Percentiles rank a stretch among this genome's conserved stretches.
Conservation (phyloP, 2,329 filamentous ascomycete species). For the Calcarisporium arbuscula region DNA sequence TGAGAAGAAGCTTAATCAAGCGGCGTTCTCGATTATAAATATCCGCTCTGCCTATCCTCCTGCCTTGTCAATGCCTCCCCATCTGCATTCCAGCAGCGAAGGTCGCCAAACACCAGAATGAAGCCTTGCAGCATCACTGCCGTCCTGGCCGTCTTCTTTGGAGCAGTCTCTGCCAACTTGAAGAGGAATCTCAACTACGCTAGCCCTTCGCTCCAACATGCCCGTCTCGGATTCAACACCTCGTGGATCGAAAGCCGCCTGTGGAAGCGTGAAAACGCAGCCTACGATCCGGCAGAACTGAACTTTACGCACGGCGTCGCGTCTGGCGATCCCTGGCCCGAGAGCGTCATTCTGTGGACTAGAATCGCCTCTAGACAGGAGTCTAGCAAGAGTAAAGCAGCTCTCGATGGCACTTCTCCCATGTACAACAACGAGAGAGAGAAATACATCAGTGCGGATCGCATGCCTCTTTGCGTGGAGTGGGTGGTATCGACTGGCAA, state of each 20-base stretch:
- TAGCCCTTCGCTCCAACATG: constrained; percentile 59
- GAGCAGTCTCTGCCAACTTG: constrained; percentile 8
- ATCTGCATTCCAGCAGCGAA: too few relatives aligned
- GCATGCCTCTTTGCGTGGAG: constrained; percentile 58
- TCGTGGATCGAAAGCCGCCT: constrained; percentile 53
- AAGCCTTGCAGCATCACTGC: constrained; percentile 1
- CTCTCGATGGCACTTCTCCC: constrained; percentile 34
- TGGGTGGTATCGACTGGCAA: constrained; percentile 52
- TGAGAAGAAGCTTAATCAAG: too few relatives aligned
- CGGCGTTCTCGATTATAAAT: too few relatives aligned
- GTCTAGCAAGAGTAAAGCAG: constrained; percentile 39
- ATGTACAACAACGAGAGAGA: constrained; percentile 43
- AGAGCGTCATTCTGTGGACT: constrained; percentile 52
- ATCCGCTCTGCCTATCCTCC: too few relatives aligned
- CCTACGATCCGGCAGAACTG: constrained; percentile 38
- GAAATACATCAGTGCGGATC: constrained; percentile 34
- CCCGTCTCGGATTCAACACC: constrained; percentile 57
- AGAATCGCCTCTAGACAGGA: constrained; percentile 37
- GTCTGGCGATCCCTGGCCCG: constrained; percentile 44
- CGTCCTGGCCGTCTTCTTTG: constrained; percentile 2
- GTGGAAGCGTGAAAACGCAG: constrained; percentile 32
- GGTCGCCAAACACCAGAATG: constrained; percentile 9
- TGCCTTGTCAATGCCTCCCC: too few relatives aligned
- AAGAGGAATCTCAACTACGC: constrained; percentile 58
- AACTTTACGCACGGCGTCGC: constrained; percentile 60